Percentiles rank a stretch among this genome's conserved stretches.
Conservation (phyloP, 2,329 filamentous ascomycete species). For the Apiospora marii region DNA sequence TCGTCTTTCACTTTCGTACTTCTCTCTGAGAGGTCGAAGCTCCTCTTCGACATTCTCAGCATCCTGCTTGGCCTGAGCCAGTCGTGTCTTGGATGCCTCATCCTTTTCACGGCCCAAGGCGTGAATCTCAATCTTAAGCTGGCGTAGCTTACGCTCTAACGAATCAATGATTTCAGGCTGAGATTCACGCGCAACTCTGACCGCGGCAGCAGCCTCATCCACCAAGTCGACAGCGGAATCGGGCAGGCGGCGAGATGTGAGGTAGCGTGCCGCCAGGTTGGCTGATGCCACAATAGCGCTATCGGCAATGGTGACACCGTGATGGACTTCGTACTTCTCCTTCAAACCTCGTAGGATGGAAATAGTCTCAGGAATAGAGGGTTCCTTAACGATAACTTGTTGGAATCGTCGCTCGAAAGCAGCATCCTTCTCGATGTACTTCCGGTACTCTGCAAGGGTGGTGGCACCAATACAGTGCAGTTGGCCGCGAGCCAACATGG, state of each 20-base stretch:
- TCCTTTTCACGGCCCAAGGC: slow-evolving; percentile 94
- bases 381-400: slow-evolving; percentile 96
- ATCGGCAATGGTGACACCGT: slow-evolving; percentile 96
- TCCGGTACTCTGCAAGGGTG: slow-evolving; percentile 93
- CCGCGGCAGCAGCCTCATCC: slow-evolving; percentile 96
- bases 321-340: slow-evolving; percentile 97
- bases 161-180: slow-evolving; percentile 96
- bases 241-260: slow-evolving; percentile 88
- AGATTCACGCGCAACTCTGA: slow-evolving; percentile 92
- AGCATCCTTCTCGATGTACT: slow-evolving; percentile 98
- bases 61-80: slow-evolving; percentile 85
- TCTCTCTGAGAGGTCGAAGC: slow-evolving; percentile 87
- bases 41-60: slow-evolving; percentile 96
- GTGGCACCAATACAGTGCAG: slow-evolving; percentile 98
- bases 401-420: slow-evolving; percentile 99
- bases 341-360: slow-evolving; percentile 98
- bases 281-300: slow-evolving; percentile 90
- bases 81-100: slow-evolving; percentile 84
- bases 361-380: slow-evolving; percentile 85
- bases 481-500: slow-evolving; percentile 96
- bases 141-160: slow-evolving; percentile 86
- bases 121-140: slow-evolving; percentile 97
- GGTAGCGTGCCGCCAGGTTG: slow-evolving; percentile 90
- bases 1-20: slow-evolving; percentile 93
- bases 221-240: slow-evolving; percentile 97